Evolutionary conservation across 1,284 basidiomycete species (phyloP), one percentile per base, ranked within the genome.

Genomic region (Ganoderma sp.): DNA sequence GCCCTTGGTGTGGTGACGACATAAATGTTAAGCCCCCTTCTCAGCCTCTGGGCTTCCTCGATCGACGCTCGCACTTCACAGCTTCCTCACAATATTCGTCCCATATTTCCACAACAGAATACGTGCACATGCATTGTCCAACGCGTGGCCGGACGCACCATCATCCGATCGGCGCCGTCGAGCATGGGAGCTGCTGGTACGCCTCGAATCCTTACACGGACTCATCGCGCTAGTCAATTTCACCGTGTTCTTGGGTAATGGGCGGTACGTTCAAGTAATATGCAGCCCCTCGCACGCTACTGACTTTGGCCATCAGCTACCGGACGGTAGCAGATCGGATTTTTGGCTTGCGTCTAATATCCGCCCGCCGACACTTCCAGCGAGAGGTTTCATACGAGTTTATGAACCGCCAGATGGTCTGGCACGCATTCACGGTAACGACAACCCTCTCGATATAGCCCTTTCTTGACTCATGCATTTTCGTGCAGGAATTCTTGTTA

Each of bases 351-450:
- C 84, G 87, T 34, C 86, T 99, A 2, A 86, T 92, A 0, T 93
- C 97, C 10, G 86, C 93, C 0, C 87, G 88, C 48, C 83, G 87
- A 61, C 86, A 91, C 41, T 85, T 92, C 61, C 90, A 89, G 69
- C 88, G 94, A 17, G 92, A 97, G 75, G 94, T 99, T 63, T 97
- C 94, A 75, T 99, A 99, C 80, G 98, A 99, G 78, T 99, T 97
- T 77, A 95, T 99, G 91, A 99, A 99, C 76, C 92, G 98, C 67
- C 98, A 99, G 80, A 94, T 99, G 85, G 97, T 99, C 64, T 99
- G 98, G 98, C 94, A 97, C 78, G 94, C 96, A 0, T 97, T 99
- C 79, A 99, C 97, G 1, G 96, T 96, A 78, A 71, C 92, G 8
- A 56, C 10, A 8, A 2, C 41, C 17, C 32, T 58, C 34, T 57